Conservation (phyloP, 1,139 yeast genomes). For the Torulaspora pretoriensis region DNA sequence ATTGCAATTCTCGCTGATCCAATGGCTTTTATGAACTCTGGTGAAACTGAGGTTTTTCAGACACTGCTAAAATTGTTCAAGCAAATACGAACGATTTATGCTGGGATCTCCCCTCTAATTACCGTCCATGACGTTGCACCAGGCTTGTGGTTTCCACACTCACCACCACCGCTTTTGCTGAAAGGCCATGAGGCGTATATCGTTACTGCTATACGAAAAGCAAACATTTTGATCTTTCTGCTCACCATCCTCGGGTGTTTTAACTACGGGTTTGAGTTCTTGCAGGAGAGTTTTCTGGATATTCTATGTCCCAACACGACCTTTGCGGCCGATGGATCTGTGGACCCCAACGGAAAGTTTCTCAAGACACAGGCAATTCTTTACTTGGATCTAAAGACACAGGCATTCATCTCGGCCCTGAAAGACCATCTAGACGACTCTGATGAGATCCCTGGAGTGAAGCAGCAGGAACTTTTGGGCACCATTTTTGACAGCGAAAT, state of each 20-base stretch:
- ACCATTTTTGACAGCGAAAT: slow-evolving; percentile 71
- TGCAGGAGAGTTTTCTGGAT: slow-evolving; percentile 78
- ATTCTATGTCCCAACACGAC: slow-evolving; percentile 67
- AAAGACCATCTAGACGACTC: slow-evolving; percentile 57
- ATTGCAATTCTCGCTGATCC: slow-evolving; percentile 24
- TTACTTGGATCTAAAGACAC: slow-evolving; percentile 84
- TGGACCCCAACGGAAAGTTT: slow-evolving; percentile 43
- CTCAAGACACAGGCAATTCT: slow-evolving; percentile 76
- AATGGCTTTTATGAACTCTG: slow-evolving; percentile 20
- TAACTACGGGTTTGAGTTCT: slow-evolving; percentile 81
- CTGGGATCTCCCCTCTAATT: slow-evolving; percentile 63
- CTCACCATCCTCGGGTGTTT: slow-evolving; percentile 80
- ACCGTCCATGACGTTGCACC: slow-evolving; percentile 48
- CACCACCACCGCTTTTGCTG: slow-evolving; percentile 53
- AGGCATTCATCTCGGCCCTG: slow-evolving; percentile 86
- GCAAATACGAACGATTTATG: slow-evolving; percentile 60
- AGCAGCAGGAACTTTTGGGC: slow-evolving; percentile 61
- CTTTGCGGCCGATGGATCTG: slow-evolving; percentile 23
- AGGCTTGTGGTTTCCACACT: slow-evolving; percentile 65
- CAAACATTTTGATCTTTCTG: slow-evolving; percentile 81
- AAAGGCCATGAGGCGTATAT: slow-evolving; percentile 56
- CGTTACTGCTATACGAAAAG: slow-evolving; percentile 68
- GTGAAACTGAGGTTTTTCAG: slow-evolving; percentile 69
- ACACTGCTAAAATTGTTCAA: slow-evolving; percentile 72
- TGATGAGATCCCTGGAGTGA: slow-evolving; percentile 34